Percentiles rank a stretch among this genome's conserved stretches.
Evolutionary conservation across 805 yeast species (phyloP).

Genomic region (Candida michaelii): DNA sequence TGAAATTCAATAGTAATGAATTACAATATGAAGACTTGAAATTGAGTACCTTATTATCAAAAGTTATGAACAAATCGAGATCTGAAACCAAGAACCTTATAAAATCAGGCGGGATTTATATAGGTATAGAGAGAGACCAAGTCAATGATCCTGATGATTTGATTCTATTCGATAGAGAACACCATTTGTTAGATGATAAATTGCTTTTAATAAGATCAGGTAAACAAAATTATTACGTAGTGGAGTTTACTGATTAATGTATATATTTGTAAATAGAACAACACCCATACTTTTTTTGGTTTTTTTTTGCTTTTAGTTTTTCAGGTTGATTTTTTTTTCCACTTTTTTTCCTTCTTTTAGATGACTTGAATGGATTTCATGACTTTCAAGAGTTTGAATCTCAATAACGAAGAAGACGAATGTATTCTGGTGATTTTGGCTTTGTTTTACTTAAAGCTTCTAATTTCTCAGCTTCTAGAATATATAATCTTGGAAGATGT

Average conservation of each 20-base stretch:
- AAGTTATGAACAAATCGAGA: conserved; percentile 48
- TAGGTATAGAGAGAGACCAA: conserved; percentile 60
- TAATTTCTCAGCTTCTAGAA: conserved; percentile 1
- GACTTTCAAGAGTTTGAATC: no score
- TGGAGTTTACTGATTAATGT: conserved; percentile 33
- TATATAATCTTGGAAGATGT: conserved; percentile 11
- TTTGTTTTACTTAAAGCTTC: conserved; percentile 10
- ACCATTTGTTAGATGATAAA: conserved; percentile 55
- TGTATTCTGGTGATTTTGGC: conserved; percentile 11
- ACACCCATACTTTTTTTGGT: no score
- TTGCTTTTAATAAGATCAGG: conserved; percentile 73
- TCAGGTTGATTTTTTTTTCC: no score
- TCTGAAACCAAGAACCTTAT: conserved; percentile 63
- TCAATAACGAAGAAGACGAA: conserved; percentile 14
- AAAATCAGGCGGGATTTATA: conserved; percentile 68
- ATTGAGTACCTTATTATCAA: conserved; percentile 54
- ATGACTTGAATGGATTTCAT: no score
- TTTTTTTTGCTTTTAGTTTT: no score
- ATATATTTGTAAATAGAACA: conserved; percentile 1
- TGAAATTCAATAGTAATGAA: conserved; percentile 30
- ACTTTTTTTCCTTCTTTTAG: no score
- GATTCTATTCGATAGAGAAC: conserved; percentile 45
- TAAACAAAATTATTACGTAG: conserved; percentile 62
- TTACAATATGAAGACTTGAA: conserved; percentile 36
- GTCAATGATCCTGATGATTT: conserved; percentile 48